Conservation (phyloP, 2,329 filamentous ascomycete genomes). For the Coleophoma crateriformis region DNA sequence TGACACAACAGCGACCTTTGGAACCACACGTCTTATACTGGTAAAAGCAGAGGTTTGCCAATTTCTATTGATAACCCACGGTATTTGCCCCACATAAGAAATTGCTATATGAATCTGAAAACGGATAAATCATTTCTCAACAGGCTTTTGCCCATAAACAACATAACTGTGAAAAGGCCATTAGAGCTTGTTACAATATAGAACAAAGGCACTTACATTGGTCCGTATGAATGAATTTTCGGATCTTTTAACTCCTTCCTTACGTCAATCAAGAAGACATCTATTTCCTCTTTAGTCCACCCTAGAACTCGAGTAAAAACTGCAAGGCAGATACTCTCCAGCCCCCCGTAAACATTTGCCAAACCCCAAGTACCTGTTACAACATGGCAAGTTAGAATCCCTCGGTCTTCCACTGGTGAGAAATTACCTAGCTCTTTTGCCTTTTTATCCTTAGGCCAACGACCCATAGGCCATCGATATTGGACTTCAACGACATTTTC, state of each 20-base stretch:
- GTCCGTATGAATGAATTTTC: slow-evolving; percentile 11
- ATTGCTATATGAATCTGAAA: too few relatives aligned
- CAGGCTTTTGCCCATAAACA: too few relatives aligned
- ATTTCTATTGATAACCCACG: too few relatives aligned
- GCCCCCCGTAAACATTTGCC: neutral
- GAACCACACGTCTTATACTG: too few relatives aligned
- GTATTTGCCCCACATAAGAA: too few relatives aligned
- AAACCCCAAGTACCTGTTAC: neutral
- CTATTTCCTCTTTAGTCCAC: slow-evolving; percentile 13
- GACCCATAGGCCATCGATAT: slow-evolving; percentile 20
- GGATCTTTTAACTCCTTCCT: slow-evolving; percentile 12
- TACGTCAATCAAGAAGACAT: slow-evolving; percentile 12
- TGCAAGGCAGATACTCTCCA: neutral
- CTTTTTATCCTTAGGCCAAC: slow-evolving; percentile 13
- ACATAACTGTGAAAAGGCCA: too few relatives aligned
- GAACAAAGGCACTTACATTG: too few relatives aligned
- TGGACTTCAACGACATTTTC: slow-evolving; percentile 17
- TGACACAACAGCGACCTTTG: too few relatives aligned
- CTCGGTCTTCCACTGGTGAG: slow-evolving; percentile 2
- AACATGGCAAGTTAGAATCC: neutral
- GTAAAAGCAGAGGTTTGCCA: too few relatives aligned
- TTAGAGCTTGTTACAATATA: too few relatives aligned
- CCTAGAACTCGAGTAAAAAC: neutral
- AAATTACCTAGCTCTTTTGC: slow-evolving; percentile 14
- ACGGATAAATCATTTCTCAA: too few relatives aligned